Evolutionary conservation across 1,139 yeast species (phyloP), one percentile per base, ranked within the genome.

Genomic region (Meyerozyma sp.): DNA sequence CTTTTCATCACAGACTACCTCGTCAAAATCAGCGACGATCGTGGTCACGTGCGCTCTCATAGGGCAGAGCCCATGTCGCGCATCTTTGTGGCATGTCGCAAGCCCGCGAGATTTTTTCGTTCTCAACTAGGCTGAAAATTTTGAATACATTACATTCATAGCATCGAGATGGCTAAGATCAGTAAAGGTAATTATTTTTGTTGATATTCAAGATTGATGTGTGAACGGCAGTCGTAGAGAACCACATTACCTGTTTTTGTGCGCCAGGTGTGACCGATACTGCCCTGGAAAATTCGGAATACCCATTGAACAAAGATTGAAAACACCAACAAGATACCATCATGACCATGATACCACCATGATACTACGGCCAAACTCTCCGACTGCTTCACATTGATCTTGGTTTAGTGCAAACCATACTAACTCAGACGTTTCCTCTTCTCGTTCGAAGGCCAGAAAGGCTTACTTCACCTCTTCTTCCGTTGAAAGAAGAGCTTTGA

Each of bases 401-500:
- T 21, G 5, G 2, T 21, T 8, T 8, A 2, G 6, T 30, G 8
- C 20, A 13, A 13, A 13, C 20, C 10, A 13, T 30, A 30, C 34
- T 30, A 30, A 30, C 34, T 14, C 64, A 83, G 94, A 93, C 96
- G 98, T 93, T 78, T 90, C 98, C 69, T 85, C 96, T 75, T 93
- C 97, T 72, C 95, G 98, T 83, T 86, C 96, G 76, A 93, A 93
- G 87, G 82, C 98, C 77, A 91, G 99, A 88, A 93, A 93, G 91
- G 98, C 98, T 75, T 86, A 94, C 88, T 94, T 94, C 91, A 79
- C 80, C 66, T 95, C 99, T 61, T 95, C 98, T 66, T 93, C 98
- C 60, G 86, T 93, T 61, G 90, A 79, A 70, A 90, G 98, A 81
- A 90, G 98, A 80, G 79, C 77, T 62, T 79, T 94, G 75, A 80